A percentile compares a stretch with the other conserved stretches of the same genome.
Conservation (phyloP, 306 rosid species). For the Lathyrus oleraceus region DNA sequence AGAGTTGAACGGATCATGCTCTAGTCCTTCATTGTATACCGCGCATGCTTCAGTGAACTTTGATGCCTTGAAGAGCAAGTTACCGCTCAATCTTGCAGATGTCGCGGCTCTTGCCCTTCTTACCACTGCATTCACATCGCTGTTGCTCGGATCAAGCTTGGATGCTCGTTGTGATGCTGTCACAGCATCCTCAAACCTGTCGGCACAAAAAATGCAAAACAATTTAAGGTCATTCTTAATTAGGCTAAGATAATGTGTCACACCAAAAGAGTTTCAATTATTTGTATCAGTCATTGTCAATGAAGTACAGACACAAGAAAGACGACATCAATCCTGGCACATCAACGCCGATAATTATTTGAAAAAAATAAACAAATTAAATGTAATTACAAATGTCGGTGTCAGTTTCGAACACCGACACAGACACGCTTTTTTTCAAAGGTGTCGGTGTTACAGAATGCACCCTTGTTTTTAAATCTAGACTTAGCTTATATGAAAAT, state of each 20-base stretch:
- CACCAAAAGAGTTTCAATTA: not conserved
- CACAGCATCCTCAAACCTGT: constrained; percentile 87
- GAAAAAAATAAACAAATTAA: too few relatives aligned
- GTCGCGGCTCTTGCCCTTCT: constrained; percentile 64
- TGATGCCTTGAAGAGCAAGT: constrained; percentile 81
- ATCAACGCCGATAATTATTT: too few relatives aligned
- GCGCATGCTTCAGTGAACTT: constrained; percentile 72
- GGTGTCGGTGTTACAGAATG: too few relatives aligned
- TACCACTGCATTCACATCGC: constrained; percentile 51
- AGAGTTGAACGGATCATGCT: constrained; percentile 68
- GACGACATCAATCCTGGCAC: too few relatives aligned
- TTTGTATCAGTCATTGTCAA: constrained; percentile 3
- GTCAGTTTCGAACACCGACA: too few relatives aligned
- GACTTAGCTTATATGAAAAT: too few relatives aligned
- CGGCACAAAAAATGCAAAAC: constrained; percentile 8
- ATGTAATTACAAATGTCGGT: too few relatives aligned
- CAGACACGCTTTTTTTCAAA: too few relatives aligned
- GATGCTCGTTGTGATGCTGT: constrained; percentile 64
- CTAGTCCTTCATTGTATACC: constrained; percentile 80
- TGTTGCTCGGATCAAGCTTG: constrained; percentile 62
- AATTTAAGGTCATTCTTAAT: constrained; percentile 44
- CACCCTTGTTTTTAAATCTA: too few relatives aligned
- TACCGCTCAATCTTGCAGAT: constrained; percentile 81
- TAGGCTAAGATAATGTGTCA: not conserved
- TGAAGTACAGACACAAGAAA: too few relatives aligned